Evolutionary conservation across 768 basidiomycete species (phyloP).

Genomic region (Trametopsis cervina): DNA sequence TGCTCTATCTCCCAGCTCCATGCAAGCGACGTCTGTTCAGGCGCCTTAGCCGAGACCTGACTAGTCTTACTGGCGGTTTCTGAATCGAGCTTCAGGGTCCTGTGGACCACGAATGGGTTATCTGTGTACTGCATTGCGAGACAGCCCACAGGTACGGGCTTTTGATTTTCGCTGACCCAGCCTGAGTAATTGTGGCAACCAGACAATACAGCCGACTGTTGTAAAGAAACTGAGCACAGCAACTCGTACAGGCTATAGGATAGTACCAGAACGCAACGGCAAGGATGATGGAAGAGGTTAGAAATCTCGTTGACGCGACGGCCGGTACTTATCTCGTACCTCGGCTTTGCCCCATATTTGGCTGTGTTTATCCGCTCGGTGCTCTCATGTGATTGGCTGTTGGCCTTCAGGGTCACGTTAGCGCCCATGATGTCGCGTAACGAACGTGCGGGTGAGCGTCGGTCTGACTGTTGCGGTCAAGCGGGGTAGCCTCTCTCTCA

Average conservation of each 20-base stretch:
- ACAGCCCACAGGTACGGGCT: not conserved
- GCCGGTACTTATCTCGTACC: slow-evolving; percentile 20
- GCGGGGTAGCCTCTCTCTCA: no score
- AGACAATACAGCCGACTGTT: slow-evolving; percentile 1
- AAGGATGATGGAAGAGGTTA: slow-evolving; percentile 13
- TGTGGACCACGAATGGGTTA: not conserved
- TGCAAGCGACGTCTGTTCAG: slow-evolving; percentile 25
- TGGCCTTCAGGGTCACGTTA: not conserved
- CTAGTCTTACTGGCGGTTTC: not conserved
- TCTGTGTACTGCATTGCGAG: not conserved
- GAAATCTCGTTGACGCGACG: slow-evolving; percentile 11
- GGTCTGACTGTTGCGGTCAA: no score
- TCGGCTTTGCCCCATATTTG: slow-evolving; percentile 12
- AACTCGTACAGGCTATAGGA: slow-evolving; percentile 14
- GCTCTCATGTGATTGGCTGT: not conserved
- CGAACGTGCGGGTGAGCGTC: no score
- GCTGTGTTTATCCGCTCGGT: not conserved
- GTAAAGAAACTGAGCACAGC: slow-evolving; percentile 13
- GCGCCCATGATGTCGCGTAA: no score
- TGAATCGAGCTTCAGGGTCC: slow-evolving; percentile 3
- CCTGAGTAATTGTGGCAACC: slow-evolving; percentile 1
- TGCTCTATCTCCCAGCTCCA: slow-evolving; percentile 75
- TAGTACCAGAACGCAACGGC: not conserved
- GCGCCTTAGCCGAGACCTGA: not conserved
- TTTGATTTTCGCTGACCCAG: not conserved